Conservation (phyloP, 2,329 filamentous ascomycete genomes). For the Dothideomycetes sp. region DNA sequence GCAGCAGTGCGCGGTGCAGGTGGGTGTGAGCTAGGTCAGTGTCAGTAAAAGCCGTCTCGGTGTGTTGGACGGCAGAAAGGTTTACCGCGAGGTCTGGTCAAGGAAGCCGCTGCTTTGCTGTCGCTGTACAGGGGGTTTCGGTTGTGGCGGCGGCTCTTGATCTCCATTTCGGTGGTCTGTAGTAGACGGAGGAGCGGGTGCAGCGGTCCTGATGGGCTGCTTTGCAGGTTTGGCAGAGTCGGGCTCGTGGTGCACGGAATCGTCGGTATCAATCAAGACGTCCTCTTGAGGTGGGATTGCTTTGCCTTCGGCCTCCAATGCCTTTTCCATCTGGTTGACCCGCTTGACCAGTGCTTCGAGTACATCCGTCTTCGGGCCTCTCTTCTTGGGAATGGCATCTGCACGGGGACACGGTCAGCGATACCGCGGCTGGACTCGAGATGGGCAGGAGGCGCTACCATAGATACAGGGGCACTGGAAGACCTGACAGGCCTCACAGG, state of each 20-base stretch:
- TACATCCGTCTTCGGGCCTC: conserved; percentile 82
- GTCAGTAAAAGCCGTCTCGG: conserved; percentile 3
- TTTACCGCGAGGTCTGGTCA: conserved; percentile 6
- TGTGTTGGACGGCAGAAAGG: neutral
- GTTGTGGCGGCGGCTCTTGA: conserved; percentile 1
- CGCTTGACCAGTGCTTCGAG: conserved; percentile 74
- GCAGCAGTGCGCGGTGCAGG: conserved; percentile 12
- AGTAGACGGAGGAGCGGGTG: neutral
- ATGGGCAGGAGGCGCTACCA: conserved; percentile 43
- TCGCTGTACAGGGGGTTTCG: conserved; percentile 1
- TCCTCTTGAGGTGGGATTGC: conserved; percentile 2
- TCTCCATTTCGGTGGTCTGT: conserved; percentile 1
- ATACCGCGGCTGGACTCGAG: conserved; percentile 4
- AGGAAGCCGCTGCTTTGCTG: conserved; percentile 5
- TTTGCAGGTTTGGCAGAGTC: conserved; percentile 1
- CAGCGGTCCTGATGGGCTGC: conserved; percentile 1
- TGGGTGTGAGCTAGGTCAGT: conserved; percentile 3
- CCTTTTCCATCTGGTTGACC: conserved; percentile 74
- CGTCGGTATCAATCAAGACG: conserved; percentile 2
- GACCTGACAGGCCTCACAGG: conserved; percentile 80
- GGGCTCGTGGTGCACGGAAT: conserved; percentile 5
- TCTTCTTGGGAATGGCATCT: conserved; percentile 85
- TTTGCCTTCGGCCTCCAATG: conserved; percentile 49
- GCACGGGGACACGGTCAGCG: neutral
- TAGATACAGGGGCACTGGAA: conserved; percentile 85